Conservation (phyloP, 148 eudicot genomes). For the Amaranthus palmeri region DNA sequence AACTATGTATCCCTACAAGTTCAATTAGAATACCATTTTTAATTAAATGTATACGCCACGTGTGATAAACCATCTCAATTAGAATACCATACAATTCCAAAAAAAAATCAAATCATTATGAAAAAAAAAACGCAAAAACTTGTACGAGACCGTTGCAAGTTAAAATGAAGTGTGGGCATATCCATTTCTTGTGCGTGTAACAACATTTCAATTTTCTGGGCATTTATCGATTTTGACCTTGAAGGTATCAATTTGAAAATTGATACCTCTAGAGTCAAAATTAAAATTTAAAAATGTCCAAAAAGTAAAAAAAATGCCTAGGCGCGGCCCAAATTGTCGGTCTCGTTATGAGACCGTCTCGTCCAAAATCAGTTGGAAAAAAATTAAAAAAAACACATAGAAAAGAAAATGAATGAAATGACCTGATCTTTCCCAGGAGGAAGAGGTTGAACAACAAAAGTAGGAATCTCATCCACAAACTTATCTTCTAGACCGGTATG, state of each 20-base stretch:
- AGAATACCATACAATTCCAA: background rate
- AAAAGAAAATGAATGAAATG: background rate
- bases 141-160: background rate
- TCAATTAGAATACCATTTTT: background rate
- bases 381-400: background rate
- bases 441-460: slow-evolving; percentile 90
- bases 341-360: no score
- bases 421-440: slow-evolving; percentile 85
- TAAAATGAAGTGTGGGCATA: no score
- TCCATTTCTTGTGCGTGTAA: no score
- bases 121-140: background rate
- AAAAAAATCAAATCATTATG: background rate
- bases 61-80: no score
- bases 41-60: no score
- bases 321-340: no score
- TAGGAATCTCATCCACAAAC: slow-evolving; percentile 93
- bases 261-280: no score
- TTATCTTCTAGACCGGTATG: slow-evolving; percentile 73
- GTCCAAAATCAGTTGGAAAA: background rate
- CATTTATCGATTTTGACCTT: no score
- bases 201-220: no score
- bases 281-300: no score
- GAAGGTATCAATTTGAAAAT: no score
- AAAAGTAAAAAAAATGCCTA: no score
- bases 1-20: slow-evolving; percentile 87